Evolutionary conservation across 106 monocot species (phyloP), one percentile per base, ranked within the genome.

Genomic region (Dendrobium chrysotoxum): DNA sequence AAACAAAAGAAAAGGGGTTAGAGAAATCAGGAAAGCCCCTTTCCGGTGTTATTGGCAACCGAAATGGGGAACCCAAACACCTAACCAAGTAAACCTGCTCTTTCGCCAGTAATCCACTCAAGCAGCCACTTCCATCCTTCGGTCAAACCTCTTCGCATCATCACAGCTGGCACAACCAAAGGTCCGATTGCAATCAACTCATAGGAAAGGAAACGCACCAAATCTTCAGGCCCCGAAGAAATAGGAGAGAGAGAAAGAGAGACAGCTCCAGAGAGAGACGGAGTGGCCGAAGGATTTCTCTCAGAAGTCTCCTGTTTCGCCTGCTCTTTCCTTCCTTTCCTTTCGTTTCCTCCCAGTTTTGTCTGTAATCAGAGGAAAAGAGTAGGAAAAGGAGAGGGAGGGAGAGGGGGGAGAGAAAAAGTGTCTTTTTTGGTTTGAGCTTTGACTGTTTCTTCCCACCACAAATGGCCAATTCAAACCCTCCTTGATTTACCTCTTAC

Each of bases 391-490:
- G 25, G 50, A 44, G 44, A 44, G 44, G 44, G 44, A 44, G 5
- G 9, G 50, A 13, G 15, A 23, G 26, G 64, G 7, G 30, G 6
- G 70, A 3, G 12, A 15, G 70, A 17, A 70, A 35, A 23, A 28
- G 70, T 17, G 28, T 31, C 31, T 70, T 31, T 10, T 70, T 28
- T 28, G 70, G 70, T 10, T 70, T 28, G 31, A 28, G 35, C 13
- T 35, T 70, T 28, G 35, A 28, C 70, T 31, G 2, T 31, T 35
- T 35, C 70, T 23, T 35, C 70, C 35, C 35, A 35, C 35, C 70
- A 70, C 70, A 35, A 30, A 35, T 70, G 35, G 70, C 70, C 70
- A 31, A 31, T 70, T 70, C 70, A 70, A 70, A 70, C 5, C 70
- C 13, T 12, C 31, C 4, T 4, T 70, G 70, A 28, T 31, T 35